Evolutionary conservation across 208 protist species (phyloP).

Genomic region (Porcisia deanei): DNA sequence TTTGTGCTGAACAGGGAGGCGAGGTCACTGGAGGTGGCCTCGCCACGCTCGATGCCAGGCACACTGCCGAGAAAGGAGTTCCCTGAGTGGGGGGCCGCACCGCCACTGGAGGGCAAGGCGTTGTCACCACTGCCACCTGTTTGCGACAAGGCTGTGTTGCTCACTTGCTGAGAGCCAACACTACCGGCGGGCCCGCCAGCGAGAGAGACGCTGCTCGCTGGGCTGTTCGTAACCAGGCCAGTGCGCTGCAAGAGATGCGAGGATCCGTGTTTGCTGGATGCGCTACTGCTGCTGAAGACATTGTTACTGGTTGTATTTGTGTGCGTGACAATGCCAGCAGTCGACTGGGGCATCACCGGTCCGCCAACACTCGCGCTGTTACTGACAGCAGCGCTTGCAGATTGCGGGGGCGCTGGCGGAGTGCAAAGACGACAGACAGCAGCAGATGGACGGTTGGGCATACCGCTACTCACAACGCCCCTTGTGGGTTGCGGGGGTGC

Average conservation of each 20-base stretch:
- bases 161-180: neutral
- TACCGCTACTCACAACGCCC: neutral
- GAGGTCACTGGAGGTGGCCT: constrained; percentile 44
- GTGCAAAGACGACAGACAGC: constrained; percentile 1
- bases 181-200: neutral
- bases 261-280: constrained; percentile 15
- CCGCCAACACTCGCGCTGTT: neutral
- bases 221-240: neutral
- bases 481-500: neutral
- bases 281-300: constrained; percentile 1
- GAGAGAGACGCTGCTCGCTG: constrained; percentile 7
- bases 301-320: neutral
- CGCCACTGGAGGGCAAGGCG: constrained; percentile 2
- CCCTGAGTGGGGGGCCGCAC: neutral
- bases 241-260: constrained; percentile 6
- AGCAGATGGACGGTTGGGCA: constrained; percentile 1
- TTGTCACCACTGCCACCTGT: neutral
- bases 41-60: constrained; percentile 22
- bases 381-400: constrained; percentile 7
- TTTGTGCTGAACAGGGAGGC: constrained; percentile 55
- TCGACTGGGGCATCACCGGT: neutral
- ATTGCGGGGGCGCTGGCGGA: constrained; percentile 11
- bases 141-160: neutral
- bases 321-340: neutral
- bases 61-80: constrained; percentile 20